A percentile compares a stretch with the other conserved stretches of the same genome.
These are phyloP conservation scores for Neurospora cerealis DNA, from an alignment of 495 filamentous ascomycete genomes.

Conservation along the genomic window DNA sequence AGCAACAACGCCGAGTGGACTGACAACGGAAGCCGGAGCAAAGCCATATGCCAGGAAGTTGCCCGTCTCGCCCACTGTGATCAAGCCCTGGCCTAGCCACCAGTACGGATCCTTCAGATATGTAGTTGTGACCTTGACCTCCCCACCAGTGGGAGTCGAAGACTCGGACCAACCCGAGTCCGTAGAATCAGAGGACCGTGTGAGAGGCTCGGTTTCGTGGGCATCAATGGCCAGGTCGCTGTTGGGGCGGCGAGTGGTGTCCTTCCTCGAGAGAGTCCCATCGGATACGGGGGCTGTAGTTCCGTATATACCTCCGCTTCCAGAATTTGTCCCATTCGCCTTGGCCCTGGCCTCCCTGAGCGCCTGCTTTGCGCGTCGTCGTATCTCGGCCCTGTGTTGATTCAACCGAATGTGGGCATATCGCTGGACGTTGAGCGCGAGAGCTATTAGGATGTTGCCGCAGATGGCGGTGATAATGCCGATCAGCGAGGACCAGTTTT, in stretches of 20 bases:
- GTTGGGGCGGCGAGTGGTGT: conserved; percentile 15
- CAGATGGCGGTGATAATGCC: conserved; percentile 86
- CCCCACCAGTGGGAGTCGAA: conserved; percentile 17
- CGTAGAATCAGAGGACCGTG: conserved; percentile 34
- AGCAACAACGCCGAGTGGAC: conserved; percentile 87
- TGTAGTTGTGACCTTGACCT: conserved; percentile 27
- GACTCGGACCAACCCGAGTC: conserved; percentile 30
- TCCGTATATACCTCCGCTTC: conserved; percentile 15
- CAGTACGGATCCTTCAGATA: conserved; percentile 90
- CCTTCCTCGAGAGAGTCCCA: conserved; percentile 8
- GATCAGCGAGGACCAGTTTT: conserved; percentile 85
- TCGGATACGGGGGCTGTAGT: conserved; percentile 5
- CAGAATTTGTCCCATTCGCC: conserved; percentile 7
- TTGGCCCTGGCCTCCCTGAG: conserved; percentile 9
- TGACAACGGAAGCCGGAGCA: conserved; percentile 97
- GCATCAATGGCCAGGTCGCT: conserved; percentile 18
- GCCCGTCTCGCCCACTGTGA: conserved; percentile 85
- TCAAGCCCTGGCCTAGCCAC: conserved; percentile 87
- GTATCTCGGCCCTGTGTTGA: conserved; percentile 23
- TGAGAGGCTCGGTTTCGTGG: conserved; percentile 40
- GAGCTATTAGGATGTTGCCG: conserved; percentile 86
- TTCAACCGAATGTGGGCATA: conserved; percentile 82
- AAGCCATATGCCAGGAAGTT: conserved; percentile 98
- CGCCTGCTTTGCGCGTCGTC: conserved; percentile 45
- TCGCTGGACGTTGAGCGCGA: conserved; percentile 92